Evolutionary conservation across 257 asterid species (phyloP), one percentile per base, ranked within the genome.

Genomic region (Przewalskia tangutica): DNA sequence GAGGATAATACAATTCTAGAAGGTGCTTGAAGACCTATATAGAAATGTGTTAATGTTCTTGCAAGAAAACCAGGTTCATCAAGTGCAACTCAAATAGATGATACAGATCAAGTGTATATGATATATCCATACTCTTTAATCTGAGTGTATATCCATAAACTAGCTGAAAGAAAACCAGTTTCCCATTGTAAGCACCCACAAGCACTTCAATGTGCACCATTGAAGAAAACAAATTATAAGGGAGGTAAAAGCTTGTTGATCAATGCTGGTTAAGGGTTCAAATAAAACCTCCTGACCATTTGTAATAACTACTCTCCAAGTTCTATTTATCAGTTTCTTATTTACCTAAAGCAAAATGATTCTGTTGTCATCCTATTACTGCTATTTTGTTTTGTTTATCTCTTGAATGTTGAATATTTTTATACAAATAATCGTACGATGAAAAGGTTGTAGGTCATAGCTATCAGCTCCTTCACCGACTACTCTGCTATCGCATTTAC

Each of bases 311-410:
- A 12, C n/a, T n/a, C 23, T 20, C 20, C 79, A 20, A 73, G 59
- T 73, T 20, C 58, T 73, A 73, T 73, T 73, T 73, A 73, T 73
- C 79, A 73, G 18, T 48, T n/a, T 54, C 65, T 79, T 68, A 48
- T n/a, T n/a, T 76, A 51, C 75, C 8, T 4, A 44, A 32, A 34
- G 32, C 50, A 50, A 46, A 55, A 34, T 32, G 13, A 8, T 32
- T 27, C 32, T 81, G 42, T 16, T 50, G 14, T 68, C 50, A 64
- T 51, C 71, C 48, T 23, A 4, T 53, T 32, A 79, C 60, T 79
- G n/a, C 42, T n/a, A 32, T 50, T 73, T 50, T 50, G 44, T n/a
- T 73, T 48, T 20, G 42, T 12, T 73, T 0, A 20, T 48, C 59
- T 48, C 42, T 23, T 48, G 44, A 71, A 44, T 70, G 55, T 70